Percentiles rank a stretch among this genome's conserved stretches.
phyloP scores from a whole-genome alignment of 495 filamentous ascomycete genomes.

The Articulospora tetracladia region DNA sequence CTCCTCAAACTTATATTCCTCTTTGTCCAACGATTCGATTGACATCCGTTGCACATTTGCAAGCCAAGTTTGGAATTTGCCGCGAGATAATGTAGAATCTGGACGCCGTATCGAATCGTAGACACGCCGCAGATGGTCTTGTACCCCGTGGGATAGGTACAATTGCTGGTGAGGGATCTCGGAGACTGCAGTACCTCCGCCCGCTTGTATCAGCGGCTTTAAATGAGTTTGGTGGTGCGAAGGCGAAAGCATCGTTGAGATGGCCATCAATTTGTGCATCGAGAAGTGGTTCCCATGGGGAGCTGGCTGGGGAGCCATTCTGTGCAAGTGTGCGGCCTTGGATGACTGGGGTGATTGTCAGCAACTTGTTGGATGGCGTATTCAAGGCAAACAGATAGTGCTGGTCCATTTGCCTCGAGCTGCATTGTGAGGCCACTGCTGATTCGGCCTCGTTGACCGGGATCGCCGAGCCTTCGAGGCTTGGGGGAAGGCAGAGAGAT shows the following conservation, averaged over 20 bases:
- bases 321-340: conserved; percentile 4
- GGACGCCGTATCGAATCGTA: conserved; percentile 16
- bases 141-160: conserved; percentile 21
- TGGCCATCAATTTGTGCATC: conserved; percentile 23
- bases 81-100: conserved; percentile 10
- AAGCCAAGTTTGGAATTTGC: conserved; percentile 19
- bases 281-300: conserved; percentile 19
- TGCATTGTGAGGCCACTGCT: background rate
- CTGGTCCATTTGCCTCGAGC: background rate
- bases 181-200: conserved; percentile 17
- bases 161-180: conserved; percentile 16
- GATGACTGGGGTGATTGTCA: conserved; percentile 5
- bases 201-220: conserved; percentile 15
- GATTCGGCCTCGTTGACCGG: conserved; percentile 1
- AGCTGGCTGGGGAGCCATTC: conserved; percentile 21
- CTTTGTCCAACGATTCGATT: conserved; percentile 12
- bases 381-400: too few species aligned
- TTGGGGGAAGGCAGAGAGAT: background rate
- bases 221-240: conserved; percentile 11
- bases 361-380: background rate
- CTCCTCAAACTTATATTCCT: conserved; percentile 25
- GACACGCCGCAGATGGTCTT: conserved; percentile 22
- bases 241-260: conserved; percentile 28
- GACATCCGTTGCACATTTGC: conserved; percentile 13
- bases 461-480: background rate